phyloP scores from a whole-genome alignment of 345 rosid species.

The Carallia brachiata region DNA sequence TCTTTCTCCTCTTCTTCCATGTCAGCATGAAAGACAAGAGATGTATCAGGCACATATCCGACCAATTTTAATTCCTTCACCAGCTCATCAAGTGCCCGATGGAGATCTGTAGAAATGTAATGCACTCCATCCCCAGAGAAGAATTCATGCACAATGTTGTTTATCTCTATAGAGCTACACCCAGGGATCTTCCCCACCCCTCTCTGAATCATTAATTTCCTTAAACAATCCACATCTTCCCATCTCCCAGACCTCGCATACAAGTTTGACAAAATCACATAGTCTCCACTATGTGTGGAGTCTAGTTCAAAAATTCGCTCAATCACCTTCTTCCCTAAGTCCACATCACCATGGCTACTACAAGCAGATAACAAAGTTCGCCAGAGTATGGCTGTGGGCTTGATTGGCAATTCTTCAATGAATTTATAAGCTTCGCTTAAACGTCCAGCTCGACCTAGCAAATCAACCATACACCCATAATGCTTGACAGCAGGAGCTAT shows the following conservation, averaged over 20 bases:
- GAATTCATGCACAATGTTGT: constrained; percentile 28
- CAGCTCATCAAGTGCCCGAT: constrained; percentile 21
- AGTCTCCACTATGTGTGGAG: constrained; percentile 39
- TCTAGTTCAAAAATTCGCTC: constrained; percentile 20
- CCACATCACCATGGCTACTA: constrained; percentile 23
- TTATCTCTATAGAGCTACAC: constrained; percentile 23
- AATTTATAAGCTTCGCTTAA: constrained; percentile 36
- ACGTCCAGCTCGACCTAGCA: constrained; percentile 43
- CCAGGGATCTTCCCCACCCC: constrained; percentile 33
- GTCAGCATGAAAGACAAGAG: constrained; percentile 23
- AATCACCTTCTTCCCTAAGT: constrained; percentile 27
- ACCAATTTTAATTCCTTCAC: constrained; percentile 22
- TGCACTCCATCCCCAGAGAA: constrained; percentile 30
- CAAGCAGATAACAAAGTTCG: constrained; percentile 38
- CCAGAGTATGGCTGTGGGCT: constrained; percentile 37
- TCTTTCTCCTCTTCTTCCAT: constrained; percentile 22
- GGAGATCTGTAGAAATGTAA: constrained; percentile 8
- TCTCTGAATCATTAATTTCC: constrained; percentile 58
- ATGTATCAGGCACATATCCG: constrained; percentile 26
- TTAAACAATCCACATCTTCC: constrained; percentile 59
- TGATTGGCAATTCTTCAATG: constrained; percentile 36
- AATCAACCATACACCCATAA: constrained; percentile 54
- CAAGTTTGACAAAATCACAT: constrained; percentile 47
- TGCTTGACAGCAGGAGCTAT: constrained; percentile 42
- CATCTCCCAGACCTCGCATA: constrained; percentile 66